Percentiles rank a stretch among this genome's conserved stretches.
phyloP scores from a whole-genome alignment of 495 filamentous ascomycete genomes.

The Penicillium pulvis region DNA sequence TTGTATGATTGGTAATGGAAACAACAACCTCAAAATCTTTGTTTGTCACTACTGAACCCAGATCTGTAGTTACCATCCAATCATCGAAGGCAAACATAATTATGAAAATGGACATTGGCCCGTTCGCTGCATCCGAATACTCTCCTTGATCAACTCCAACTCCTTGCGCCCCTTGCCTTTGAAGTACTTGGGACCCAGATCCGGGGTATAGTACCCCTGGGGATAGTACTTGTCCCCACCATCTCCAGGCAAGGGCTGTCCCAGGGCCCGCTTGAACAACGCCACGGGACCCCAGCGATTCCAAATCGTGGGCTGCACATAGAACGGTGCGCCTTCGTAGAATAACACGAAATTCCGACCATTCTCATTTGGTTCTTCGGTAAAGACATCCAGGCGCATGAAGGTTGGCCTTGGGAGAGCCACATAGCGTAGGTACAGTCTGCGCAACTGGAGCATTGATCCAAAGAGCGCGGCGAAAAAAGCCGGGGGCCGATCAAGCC shows the following conservation, averaged over 20 bases:
- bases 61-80: too few species aligned
- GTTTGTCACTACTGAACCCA: not conserved
- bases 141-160: slow-evolving; percentile 40
- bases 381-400: slow-evolving; percentile 45
- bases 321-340: slow-evolving; percentile 56
- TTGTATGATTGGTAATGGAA: not conserved
- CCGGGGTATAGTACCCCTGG: slow-evolving; percentile 56
- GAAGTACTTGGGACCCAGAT: slow-evolving; percentile 60
- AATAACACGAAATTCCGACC: slow-evolving; percentile 51
- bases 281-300: slow-evolving; percentile 58
- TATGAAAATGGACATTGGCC: slow-evolving; percentile 52
- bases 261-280: slow-evolving; percentile 51
- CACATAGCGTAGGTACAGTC: slow-evolving; percentile 54
- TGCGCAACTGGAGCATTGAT: slow-evolving; percentile 45
- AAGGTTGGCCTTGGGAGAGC: slow-evolving; percentile 54
- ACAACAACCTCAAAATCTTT: not conserved
- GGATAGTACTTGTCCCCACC: slow-evolving; percentile 58
- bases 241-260: slow-evolving; percentile 61
- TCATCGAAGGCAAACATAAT: not conserved
- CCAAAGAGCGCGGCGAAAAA: slow-evolving; percentile 40
- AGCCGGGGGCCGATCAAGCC: slow-evolving; percentile 44
- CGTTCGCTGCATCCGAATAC: slow-evolving; percentile 31
- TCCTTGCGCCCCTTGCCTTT: slow-evolving; percentile 57
- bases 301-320: slow-evolving; percentile 59
- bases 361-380: slow-evolving; percentile 47